Base-by-base conservation (phyloP, 768 basidiomycete species). In the Termitomyces sp. region DNA sequence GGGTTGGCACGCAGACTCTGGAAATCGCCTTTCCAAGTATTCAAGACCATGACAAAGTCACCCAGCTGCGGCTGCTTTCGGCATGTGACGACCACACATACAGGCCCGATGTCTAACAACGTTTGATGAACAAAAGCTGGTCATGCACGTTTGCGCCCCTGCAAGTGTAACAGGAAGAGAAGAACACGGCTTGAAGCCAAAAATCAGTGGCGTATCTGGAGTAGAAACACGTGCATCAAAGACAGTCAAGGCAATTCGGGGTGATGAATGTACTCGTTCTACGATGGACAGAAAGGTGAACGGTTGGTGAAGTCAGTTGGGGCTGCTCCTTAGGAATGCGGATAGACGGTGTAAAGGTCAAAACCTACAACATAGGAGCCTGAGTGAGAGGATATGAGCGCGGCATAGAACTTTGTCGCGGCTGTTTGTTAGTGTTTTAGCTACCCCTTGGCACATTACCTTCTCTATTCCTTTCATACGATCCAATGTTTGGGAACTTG, bases 251-350 rank as follows among this genome's bases (percentile, higher is more conserved):
- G 68, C 67, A 32, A 74, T 82, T 57, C 85, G 84, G 79, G 82
- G 82, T 46, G 73, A 75, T 41, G 83, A 58, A 70, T 80, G 54
- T 74, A 73, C 24, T 62, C 85, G 58, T 82, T 78, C n/a, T 10
- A 84, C 62, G 78, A 83, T 60, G 76, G 83, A 74, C 71, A 40
- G 84, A 86, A 47, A 72, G 50, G 85, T 81, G 24, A 83, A 83
- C 38, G 82, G 85, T 63, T 86, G 83, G 83, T 87, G 83, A 83
- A 74, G 79, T 11, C 80, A 78, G 60, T 78, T 74, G 72, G 76
- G 74, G 2, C 60, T 66, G 20, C 58, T 71, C 11, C 65, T 76
- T 38, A 64, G 62, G 36, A 65, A 60, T 57, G 56, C 51, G 28
- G 58, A 60, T 44, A 40, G 26, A 11, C 33, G 33, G 11, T 35